These are phyloP conservation scores for Aphanomyces euteiches DNA, from an alignment of 352 stramenopile species.

Conservation along the genomic window DNA sequence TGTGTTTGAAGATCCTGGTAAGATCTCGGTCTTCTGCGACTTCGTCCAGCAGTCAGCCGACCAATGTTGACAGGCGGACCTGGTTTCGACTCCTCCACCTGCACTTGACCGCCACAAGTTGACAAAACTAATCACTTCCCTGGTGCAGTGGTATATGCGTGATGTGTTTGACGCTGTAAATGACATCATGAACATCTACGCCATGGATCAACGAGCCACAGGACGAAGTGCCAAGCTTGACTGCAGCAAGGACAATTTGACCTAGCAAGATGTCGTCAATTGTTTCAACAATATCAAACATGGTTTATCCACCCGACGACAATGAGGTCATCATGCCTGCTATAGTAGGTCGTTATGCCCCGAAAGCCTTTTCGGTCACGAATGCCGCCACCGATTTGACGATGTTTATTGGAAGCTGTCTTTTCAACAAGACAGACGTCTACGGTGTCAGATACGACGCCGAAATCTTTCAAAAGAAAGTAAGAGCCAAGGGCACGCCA, in stretches of 20 bases:
- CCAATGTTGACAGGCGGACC: slow-evolving; percentile 11
- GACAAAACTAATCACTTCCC: neutral
- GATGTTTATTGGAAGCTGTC: slow-evolving; percentile 26
- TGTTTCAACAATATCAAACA: slow-evolving; percentile 15
- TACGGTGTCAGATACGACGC: slow-evolving; percentile 57
- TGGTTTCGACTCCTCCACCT: neutral
- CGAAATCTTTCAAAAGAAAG: slow-evolving; percentile 35
- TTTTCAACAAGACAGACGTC: slow-evolving; percentile 27
- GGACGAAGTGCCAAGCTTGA: slow-evolving; percentile 26
- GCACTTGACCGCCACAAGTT: neutral
- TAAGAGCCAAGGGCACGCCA: slow-evolving; percentile 38
- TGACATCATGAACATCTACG: slow-evolving; percentile 34
- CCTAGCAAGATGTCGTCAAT: neutral
- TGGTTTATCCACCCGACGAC: neutral
- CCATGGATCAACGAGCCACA: slow-evolving; percentile 36
- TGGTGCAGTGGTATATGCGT: slow-evolving; percentile 29
- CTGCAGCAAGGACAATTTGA: neutral
- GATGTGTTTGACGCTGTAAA: neutral
- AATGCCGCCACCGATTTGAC: slow-evolving; percentile 34
- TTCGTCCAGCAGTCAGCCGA: slow-evolving; percentile 30
- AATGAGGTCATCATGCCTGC: neutral
- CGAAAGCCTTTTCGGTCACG: slow-evolving; percentile 33
- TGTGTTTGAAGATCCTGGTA: slow-evolving; percentile 32
- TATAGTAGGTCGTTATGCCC: neutral
- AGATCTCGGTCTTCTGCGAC: slow-evolving; percentile 40